phyloP scores from a whole-genome alignment of 345 rosid genomes.

The Citrus trifoliata region DNA sequence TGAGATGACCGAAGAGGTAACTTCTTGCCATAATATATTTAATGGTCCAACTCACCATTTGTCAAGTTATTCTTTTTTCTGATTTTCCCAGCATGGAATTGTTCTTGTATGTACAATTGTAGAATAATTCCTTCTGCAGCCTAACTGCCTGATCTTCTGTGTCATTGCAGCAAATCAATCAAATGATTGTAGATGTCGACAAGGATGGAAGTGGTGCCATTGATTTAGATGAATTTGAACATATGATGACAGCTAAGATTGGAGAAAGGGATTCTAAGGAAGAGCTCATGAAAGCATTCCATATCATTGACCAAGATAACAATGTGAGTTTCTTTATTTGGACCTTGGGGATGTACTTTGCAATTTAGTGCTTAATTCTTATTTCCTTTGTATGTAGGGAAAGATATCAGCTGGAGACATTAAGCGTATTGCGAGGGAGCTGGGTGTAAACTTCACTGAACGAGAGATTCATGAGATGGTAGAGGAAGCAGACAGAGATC shows the following conservation, averaged over 20 bases:
- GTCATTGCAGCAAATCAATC: constrained; percentile 67
- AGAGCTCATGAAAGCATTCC: constrained; percentile 81
- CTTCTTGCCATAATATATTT: background rate
- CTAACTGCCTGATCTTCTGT: constrained; percentile 5
- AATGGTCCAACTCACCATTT: background rate
- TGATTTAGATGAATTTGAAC: constrained; percentile 88
- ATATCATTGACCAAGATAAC: constrained; percentile 78
- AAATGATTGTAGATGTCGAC: constrained; percentile 98
- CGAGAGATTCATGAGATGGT: constrained; percentile 76
- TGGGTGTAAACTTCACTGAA: constrained; percentile 72
- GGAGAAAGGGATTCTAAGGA: constrained; percentile 94
- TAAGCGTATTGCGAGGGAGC: constrained; percentile 59
- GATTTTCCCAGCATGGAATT: background rate
- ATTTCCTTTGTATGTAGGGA: constrained; percentile 39
- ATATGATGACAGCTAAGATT: constrained; percentile 97
- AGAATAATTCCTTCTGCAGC: background rate
- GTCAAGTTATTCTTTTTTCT: background rate
- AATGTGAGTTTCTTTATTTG: constrained; percentile 40
- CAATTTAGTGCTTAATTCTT: constrained; percentile 3
- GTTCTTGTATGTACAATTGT: background rate
- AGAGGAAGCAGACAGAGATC: constrained; percentile 74
- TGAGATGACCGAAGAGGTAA: constrained; percentile 92
- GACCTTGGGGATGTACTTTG: background rate
- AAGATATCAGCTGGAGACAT: constrained; percentile 71
- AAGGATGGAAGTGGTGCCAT: constrained; percentile 97